These are phyloP conservation scores for Cyberlindnera suaveolens DNA, from an alignment of 805 yeast species.

Conservation along the genomic window DNA sequence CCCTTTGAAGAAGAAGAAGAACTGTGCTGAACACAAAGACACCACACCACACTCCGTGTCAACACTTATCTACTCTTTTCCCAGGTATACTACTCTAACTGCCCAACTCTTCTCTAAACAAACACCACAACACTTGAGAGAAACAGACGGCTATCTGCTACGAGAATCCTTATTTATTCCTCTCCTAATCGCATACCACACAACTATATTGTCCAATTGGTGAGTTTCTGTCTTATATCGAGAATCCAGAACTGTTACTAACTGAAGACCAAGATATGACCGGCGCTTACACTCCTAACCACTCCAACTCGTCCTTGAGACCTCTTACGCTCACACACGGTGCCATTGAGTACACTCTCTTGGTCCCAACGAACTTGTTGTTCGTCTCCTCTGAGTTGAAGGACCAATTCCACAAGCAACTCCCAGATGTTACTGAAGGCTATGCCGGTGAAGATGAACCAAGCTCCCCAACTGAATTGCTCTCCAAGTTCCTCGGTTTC, in stretches of 20 bases:
- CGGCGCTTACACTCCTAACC: constrained; percentile 24
- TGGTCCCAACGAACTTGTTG: constrained; percentile 78
- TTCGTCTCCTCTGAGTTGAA: constrained; percentile 81
- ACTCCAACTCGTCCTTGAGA: constrained; percentile 43
- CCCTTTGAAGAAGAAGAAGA: too few relatives aligned
- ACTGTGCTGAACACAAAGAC: not conserved
- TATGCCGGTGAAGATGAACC: constrained; percentile 87
- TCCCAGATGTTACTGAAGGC: constrained; percentile 79
- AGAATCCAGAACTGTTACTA: too few relatives aligned
- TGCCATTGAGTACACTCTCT: constrained; percentile 76
- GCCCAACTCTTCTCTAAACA: not conserved
- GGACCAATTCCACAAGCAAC: constrained; percentile 70
- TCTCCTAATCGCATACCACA: too few relatives aligned
- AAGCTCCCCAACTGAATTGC: constrained; percentile 74
- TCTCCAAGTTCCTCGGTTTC: constrained; percentile 78
- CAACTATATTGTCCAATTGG: too few relatives aligned
- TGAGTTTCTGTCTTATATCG: too few relatives aligned
- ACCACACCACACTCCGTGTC: constrained; percentile 1
- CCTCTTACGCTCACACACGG: constrained; percentile 85
- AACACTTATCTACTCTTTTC: not conserved
- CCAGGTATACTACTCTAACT: not conserved
- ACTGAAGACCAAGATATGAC: constrained; percentile 12
- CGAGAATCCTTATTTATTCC: too few relatives aligned
- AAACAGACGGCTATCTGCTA: too few relatives aligned
- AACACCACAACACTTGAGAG: too few relatives aligned